Base-by-base conservation (phyloP, 192 early-diverging fungal species). In the Gonapodya sp. region DNA sequence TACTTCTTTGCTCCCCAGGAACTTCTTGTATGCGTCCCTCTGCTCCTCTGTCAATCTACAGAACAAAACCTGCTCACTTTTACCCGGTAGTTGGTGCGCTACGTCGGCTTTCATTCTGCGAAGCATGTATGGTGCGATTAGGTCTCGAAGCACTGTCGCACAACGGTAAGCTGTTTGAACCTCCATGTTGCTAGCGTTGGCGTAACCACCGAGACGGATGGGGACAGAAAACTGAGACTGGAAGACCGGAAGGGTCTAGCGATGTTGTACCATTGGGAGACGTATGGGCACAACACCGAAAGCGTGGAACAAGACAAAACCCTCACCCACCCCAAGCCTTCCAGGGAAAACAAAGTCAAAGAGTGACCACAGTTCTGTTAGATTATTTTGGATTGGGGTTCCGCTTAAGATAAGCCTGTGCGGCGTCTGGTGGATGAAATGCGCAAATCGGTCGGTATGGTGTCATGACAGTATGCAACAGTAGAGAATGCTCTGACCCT, bases 121-220 rank as follows among this genome's bases (percentile, higher is more conserved):
- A 36, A 99, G 82, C 24, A 99, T 87, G 83, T 96, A 98, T 1
- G 97, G 97, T 31, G 93, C 92, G 82, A 99, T 97, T 24, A 96
- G 86, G 81, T 97, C 95, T 1, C 96, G 92, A 31, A 99, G 85
- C 0, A 96, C 92, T 73, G 92, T 91, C 1, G 97, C 97, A 82
- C 97, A 99, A 73, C 94, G 92, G 84, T 96, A 95, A 0, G 95
- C 96, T 0, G 96, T 95, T 81, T 96, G 95, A 14, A 99, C 95
- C 86, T 96, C 94, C 36, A 96, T 79, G 46, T 93, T 93, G 37
- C 88, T 93, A 2, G 97, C 96, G 81, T 95, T 96, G 14, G 95
- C 93, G 78, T 95, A 99, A 0, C 96, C 95, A 31, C 96, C 97
- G 32, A 95, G 83, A 34, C 91, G 92, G 81, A 99, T 97, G 1